Evolutionary conservation across 2,329 filamentous ascomycete species (phyloP).

Genomic region (Colletotrichum lindemuthianum): DNA sequence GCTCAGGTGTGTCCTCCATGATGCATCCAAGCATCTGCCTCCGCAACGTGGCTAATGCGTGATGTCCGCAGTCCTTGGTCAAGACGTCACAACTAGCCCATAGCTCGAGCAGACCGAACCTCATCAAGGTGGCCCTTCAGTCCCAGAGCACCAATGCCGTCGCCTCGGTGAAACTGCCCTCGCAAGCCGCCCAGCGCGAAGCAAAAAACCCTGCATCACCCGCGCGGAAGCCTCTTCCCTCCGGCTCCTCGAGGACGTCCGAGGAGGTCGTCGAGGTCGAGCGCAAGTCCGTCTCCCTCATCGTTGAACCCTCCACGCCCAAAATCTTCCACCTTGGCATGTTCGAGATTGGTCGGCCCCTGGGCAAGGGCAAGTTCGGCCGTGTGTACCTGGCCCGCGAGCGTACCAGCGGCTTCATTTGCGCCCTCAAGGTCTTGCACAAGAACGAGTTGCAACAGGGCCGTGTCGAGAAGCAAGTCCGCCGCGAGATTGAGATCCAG

Average conservation of each 20-base stretch:
- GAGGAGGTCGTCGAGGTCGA: slow-evolving; percentile 63
- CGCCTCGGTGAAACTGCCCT: slow-evolving; percentile 73
- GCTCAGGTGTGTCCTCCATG: slow-evolving; percentile 71
- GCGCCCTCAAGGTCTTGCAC: slow-evolving; percentile 86
- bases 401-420: slow-evolving; percentile 82
- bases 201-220: slow-evolving; percentile 59
- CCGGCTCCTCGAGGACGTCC: slow-evolving; percentile 50
- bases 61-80: slow-evolving; percentile 38
- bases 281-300: slow-evolving; percentile 61
- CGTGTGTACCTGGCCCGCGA: slow-evolving; percentile 87
- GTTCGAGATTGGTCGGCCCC: slow-evolving; percentile 90
- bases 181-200: slow-evolving; percentile 70
- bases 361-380: slow-evolving; percentile 90
- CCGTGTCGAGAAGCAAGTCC: slow-evolving; percentile 84
- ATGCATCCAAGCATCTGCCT: background rate
- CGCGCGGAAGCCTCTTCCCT: slow-evolving; percentile 59
- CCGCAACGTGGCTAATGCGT: slow-evolving; percentile 50
- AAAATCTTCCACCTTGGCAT: slow-evolving; percentile 87
- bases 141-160: slow-evolving; percentile 76
- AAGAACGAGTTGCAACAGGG: slow-evolving; percentile 84
- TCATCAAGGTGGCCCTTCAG: slow-evolving; percentile 87
- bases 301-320: slow-evolving; percentile 65
- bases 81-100: slow-evolving; percentile 57
- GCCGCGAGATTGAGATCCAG: slow-evolving; percentile 90
- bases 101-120: slow-evolving; percentile 76